phyloP scores from a whole-genome alignment of 257 asterid genomes.

The Nicotiana noctiflora region DNA sequence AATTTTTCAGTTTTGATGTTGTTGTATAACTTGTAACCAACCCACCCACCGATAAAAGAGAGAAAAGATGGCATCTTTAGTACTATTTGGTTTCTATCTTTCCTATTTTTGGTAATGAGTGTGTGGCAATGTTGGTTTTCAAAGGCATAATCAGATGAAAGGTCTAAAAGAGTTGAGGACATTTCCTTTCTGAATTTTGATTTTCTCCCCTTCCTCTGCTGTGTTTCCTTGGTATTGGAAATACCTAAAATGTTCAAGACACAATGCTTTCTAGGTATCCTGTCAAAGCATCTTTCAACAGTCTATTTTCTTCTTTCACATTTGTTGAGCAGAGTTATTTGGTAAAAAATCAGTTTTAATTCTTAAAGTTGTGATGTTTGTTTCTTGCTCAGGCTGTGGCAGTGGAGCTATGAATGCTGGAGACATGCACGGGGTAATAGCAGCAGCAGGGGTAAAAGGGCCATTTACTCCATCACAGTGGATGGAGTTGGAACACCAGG shows the following conservation, averaged over 20 bases:
- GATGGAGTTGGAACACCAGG: constrained; percentile 79
- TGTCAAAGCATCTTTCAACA: not conserved
- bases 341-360: not conserved
- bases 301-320: not conserved
- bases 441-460: constrained; percentile 41
- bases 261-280: not conserved
- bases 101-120: constrained; percentile 2
- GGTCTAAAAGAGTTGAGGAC: not conserved
- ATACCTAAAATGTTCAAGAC: not conserved
- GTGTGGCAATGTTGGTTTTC: not conserved
- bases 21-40: not conserved
- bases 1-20: not conserved
- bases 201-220: not conserved
- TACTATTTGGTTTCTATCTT: not conserved
- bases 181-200: constrained; percentile 11
- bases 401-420: constrained; percentile 34
- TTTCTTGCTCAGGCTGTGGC: constrained; percentile 36
- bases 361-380: not conserved
- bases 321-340: not conserved
- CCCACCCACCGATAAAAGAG: not conserved
- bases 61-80: not conserved
- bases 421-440: constrained; percentile 36
- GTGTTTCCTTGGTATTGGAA: not conserved
- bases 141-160: not conserved
- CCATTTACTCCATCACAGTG: constrained; percentile 72